These are phyloP conservation scores for Apostasia ramifera DNA, from an alignment of 106 monocot species.

Conservation along the genomic window DNA sequence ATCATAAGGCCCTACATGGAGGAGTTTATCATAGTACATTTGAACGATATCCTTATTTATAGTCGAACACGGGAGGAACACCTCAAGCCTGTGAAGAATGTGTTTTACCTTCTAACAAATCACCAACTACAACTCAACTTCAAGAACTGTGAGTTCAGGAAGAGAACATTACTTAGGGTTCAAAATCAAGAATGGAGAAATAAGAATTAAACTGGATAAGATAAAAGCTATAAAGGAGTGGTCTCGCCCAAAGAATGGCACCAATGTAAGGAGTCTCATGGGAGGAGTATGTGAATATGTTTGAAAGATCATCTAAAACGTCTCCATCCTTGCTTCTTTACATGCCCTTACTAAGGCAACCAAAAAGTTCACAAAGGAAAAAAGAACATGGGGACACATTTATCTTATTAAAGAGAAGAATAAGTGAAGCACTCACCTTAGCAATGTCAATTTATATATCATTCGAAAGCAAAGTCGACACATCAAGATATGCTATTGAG, in stretches of 20 bases:
- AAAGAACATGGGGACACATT: conserved; percentile 2
- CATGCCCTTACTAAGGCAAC: conserved; percentile 1
- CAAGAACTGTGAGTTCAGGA: conserved; percentile 2
- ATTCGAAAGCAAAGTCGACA: neutral
- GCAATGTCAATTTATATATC: conserved; percentile 6
- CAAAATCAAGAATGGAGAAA: neutral
- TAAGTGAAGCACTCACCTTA: conserved; percentile 1
- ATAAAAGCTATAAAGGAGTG: neutral
- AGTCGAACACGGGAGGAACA: neutral
- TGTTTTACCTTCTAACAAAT: neutral
- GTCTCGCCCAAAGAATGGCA: neutral
- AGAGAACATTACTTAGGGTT: neutral
- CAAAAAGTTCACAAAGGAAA: conserved; percentile 1
- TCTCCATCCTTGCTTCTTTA: neutral
- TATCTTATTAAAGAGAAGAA: neutral
- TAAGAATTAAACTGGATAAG: neutral
- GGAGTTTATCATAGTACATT: neutral
- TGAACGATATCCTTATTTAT: neutral
- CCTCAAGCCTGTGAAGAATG: neutral
- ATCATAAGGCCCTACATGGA: neutral
- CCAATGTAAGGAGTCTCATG: neutral
- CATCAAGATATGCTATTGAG: conserved; percentile 11
- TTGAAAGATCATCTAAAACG: neutral
- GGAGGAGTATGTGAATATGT: conserved; percentile 7
- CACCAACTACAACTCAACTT: neutral